Base-by-base conservation (phyloP, 2,329 filamentous ascomycete species). In the Diaporthe helianthi region DNA sequence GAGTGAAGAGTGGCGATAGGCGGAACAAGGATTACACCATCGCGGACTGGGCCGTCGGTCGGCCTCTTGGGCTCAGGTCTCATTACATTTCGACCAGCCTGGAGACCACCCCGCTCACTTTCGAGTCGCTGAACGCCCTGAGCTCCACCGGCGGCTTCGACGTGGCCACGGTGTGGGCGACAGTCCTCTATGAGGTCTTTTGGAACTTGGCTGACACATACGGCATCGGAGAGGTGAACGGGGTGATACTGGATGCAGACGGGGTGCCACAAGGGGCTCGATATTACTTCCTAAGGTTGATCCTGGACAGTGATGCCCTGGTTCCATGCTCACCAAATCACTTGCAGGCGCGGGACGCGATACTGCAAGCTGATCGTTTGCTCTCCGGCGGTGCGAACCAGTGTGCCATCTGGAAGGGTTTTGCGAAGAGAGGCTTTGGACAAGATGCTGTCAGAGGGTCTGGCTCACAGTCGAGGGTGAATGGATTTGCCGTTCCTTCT, bases 351-450 rank as follows among this genome's bases (percentile, higher is more conserved):
- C 17, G 38, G 24, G 54, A 60, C 4, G 55, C 38, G 9, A 46
- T 61, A 3, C 38, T 46, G 6, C 38, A 46, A 17, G 55, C 55
- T 0, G 38, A 61, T 29, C 55, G 55, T n/a, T 26, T 61, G 29
- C 19, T 31, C 1, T 46, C 55, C 1, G 55, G 38, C 0, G 55
- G 55, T 3, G 4, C 12, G 0, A 46, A 61, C 3, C 38, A 61
- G 38, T 61, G 55, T 19, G 55, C 38, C 10, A 46, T 61, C 10
- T 61, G 55, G 55, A 33, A 46, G 12, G 55, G 55, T 19, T 61
- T 60, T 3, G 55, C 55, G 1, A 61, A 61, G 26, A n/a, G 55
- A 22, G 55, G 55, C 0, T 46, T 61, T 10, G 55, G 38, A 4
- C 55, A 61, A 17, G 55, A 61, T 22, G 38, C 55, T 15, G 55